Base-by-base conservation (phyloP, 768 basidiomycete genomes). In the Roridomyces roridus region DNA sequence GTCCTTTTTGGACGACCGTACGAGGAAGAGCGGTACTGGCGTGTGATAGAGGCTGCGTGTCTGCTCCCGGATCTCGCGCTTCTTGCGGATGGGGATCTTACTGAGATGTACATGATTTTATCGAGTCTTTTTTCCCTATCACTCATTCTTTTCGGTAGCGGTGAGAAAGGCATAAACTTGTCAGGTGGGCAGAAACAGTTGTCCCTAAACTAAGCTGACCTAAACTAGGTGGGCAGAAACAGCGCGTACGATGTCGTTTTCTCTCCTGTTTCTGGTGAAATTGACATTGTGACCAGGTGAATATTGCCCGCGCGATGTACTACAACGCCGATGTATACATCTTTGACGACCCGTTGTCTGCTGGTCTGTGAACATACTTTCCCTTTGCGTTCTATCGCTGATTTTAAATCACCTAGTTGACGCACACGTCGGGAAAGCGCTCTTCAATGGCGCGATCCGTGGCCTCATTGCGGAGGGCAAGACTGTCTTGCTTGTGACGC, bases 401-500 rank as follows among this genome's bases (percentile, higher is more conserved):
- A n/a, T n/a, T n/a, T n/a, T n/a, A n/a, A n/a, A n/a, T n/a, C n/a
- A n/a, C n/a, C n/a, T n/a, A n/a, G 85, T 89, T 46, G 89, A 91
- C 65, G 87, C 88, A 2, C 87, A 91, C 62, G 89, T 91, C 45
- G 88, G 87, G 2, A 83, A 84, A 64, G 75, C 84, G 10, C 75
- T 91, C 5, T 90, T 91, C 66, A 76, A 82, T 41, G 77, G 82
- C 44, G 87, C 85, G 11, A 87, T 91, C 62, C 59, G 84, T 9
- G 71, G 72, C 0, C 77, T 85, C 3, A 72, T 76, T n/a, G 65
- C 62, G 28, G 64, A 63, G 4, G 83, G 80, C 41, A 92, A 92
- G 70, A 95, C 95, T 10, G 83, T 92, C 23, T 77, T 98, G 35
- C 84, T 98, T 49, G 94, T 96, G 47, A 98, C 95, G 0, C 94